Evolutionary conservation across 345 rosid genomes (phyloP).

Genomic region (Anastatica hierochuntica): DNA sequence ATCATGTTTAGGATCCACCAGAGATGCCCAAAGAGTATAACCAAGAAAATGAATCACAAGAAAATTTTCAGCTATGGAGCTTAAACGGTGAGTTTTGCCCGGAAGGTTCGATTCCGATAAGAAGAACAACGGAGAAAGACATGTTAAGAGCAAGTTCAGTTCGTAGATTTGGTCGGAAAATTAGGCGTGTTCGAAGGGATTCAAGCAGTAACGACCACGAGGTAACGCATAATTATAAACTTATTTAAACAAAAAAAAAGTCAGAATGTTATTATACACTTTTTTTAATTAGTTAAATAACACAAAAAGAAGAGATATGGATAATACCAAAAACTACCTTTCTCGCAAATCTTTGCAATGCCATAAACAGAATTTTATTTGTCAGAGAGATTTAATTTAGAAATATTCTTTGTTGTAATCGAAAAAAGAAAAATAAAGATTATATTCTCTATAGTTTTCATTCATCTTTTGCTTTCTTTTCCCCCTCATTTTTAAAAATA

Average conservation of each 20-base stretch:
- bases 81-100: constrained; percentile 69
- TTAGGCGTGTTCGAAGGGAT: constrained; percentile 71
- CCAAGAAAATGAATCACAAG: constrained; percentile 26
- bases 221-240: constrained; percentile 34
- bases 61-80: constrained; percentile 78
- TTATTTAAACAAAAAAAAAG: constrained; percentile 10
- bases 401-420: constrained; percentile 20
- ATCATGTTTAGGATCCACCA: constrained; percentile 60
- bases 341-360: constrained; percentile 54
- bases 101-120: constrained; percentile 80
- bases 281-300: constrained; percentile 33
- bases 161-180: constrained; percentile 64
- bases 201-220: constrained; percentile 78
- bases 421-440: constrained; percentile 48
- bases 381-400: constrained; percentile 27
- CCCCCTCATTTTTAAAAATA: too few relatives aligned
- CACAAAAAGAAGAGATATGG: constrained; percentile 36
- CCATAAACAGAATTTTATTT: constrained; percentile 32
- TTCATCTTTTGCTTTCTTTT: background rate
- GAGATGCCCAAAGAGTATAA: constrained; percentile 53
- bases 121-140: constrained; percentile 85
- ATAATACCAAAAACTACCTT: constrained; percentile 19
- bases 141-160: constrained; percentile 68
- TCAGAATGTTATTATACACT: constrained; percentile 17
- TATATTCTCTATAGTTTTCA: background rate